phyloP scores from a whole-genome alignment of 2,329 filamentous ascomycete species.

The Chaetomiaceae sp. region DNA sequence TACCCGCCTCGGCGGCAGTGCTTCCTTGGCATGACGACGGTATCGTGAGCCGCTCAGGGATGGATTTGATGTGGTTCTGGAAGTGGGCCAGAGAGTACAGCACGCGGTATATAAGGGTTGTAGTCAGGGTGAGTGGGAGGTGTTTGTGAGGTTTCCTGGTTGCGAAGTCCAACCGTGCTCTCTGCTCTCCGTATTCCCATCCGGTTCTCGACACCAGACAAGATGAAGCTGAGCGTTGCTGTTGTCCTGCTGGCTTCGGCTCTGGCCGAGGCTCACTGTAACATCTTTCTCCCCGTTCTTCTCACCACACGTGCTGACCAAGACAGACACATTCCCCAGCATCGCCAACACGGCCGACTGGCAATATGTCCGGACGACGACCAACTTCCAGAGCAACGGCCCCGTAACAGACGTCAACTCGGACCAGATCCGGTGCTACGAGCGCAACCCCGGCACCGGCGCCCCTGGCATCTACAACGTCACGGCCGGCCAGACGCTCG shows the following conservation, averaged over 20 bases:
- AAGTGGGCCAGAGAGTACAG: background rate
- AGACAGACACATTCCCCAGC: constrained; percentile 39
- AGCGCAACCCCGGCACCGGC: constrained; percentile 37
- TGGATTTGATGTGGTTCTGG: background rate
- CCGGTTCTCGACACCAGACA: background rate
- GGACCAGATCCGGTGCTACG: constrained; percentile 48
- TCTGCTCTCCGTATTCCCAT: background rate
- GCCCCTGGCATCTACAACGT: constrained; percentile 40
- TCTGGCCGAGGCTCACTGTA: constrained; percentile 38
- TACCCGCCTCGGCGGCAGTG: constrained; percentile 20
- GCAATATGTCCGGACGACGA: constrained; percentile 44
- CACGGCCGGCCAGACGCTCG: constrained; percentile 41
- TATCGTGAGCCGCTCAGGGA: background rate
- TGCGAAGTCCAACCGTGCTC: background rate
- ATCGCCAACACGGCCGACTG: constrained; percentile 39
- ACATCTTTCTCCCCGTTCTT: background rate
- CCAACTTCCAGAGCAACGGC: constrained; percentile 47
- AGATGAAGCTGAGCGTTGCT: constrained; percentile 28
- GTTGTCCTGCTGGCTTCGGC: constrained; percentile 25
- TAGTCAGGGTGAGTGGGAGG: background rate
- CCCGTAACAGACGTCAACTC: constrained; percentile 46
- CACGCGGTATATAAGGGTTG: background rate
- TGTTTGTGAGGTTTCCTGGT: background rate
- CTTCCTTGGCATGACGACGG: constrained; percentile 17
- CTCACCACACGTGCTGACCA: background rate